phyloP scores from a whole-genome alignment of 73 alveolate species.

The Tetrahymena malaccensis region DNA sequence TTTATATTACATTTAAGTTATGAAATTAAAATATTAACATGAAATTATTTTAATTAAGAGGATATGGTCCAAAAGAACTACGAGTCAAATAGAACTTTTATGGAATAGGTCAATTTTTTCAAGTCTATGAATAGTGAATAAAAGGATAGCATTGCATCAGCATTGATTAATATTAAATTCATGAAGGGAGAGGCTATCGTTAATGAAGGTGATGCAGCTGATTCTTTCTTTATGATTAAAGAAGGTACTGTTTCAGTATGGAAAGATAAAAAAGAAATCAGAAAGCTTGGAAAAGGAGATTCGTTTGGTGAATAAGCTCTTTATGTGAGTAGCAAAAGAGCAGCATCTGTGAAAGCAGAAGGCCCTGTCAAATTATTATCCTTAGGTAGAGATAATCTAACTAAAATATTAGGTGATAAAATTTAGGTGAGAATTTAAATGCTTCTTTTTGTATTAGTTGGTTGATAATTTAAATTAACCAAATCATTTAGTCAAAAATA shows the following conservation, averaged over 20 bases:
- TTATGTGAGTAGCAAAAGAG: constrained; percentile 37
- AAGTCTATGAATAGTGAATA: constrained; percentile 33
- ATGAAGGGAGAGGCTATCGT: constrained; percentile 37
- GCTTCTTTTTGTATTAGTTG: no score
- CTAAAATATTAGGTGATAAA: constrained; percentile 44
- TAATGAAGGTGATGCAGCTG: constrained; percentile 54
- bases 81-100: constrained; percentile 30
- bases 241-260: constrained; percentile 38
- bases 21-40: no score
- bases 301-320: constrained; percentile 56
- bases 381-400: constrained; percentile 42
- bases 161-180: constrained; percentile 11
- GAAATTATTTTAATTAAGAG: not conserved
- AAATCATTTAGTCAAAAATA: no score
- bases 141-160: constrained; percentile 29
- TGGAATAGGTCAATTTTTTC: constrained; percentile 8
- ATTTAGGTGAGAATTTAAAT: not conserved
- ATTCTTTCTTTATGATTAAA: constrained; percentile 49
- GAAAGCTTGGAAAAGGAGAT: constrained; percentile 42
- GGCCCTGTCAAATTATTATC: constrained; percentile 39
- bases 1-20: no score
- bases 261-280: constrained; percentile 29
- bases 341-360: constrained; percentile 58
- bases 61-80: constrained; percentile 24
- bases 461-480: not conserved